Evolutionary conservation across 2,329 filamentous ascomycete species (phyloP).

Genomic region (Calonectria pseudoturangicola): DNA sequence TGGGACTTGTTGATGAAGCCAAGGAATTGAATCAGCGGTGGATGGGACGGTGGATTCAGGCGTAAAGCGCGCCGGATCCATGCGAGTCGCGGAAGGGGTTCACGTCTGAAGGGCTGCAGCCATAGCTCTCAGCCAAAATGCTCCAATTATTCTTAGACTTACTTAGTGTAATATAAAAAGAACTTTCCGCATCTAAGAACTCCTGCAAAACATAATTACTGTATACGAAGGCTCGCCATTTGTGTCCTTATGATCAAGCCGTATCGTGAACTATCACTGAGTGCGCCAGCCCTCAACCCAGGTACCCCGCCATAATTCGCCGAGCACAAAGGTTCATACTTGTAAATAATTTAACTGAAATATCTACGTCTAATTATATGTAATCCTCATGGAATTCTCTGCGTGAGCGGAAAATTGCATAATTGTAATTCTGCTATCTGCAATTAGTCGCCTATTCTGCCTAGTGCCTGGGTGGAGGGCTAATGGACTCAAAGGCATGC

Average conservation of each 20-base stretch:
- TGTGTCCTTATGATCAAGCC: neutral
- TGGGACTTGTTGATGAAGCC: constrained; percentile 49
- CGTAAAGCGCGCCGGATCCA: neutral
- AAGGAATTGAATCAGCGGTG: constrained; percentile 32
- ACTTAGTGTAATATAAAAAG: neutral
- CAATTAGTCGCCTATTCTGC: too few species aligned
- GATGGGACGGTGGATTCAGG: constrained; percentile 16
- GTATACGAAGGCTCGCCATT: neutral
- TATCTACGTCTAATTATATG: too few species aligned
- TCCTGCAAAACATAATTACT: neutral
- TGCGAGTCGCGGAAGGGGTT: neutral
- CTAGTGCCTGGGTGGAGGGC: too few species aligned
- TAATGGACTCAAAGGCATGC: neutral
- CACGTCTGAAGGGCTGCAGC: neutral
- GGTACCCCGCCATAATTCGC: too few species aligned
- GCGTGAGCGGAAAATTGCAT: too few species aligned
- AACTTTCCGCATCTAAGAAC: neutral
- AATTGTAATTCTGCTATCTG: too few species aligned
- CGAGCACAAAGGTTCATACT: too few species aligned
- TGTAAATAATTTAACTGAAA: too few species aligned
- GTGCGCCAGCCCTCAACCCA: neutral
- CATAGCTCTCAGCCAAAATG: neutral
- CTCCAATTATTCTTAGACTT: neutral
- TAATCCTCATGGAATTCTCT: too few species aligned
- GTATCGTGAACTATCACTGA: neutral